These are phyloP conservation scores for Zygoascus flipseniorum DNA, from an alignment of 805 yeast genomes.

Conservation along the genomic window DNA sequence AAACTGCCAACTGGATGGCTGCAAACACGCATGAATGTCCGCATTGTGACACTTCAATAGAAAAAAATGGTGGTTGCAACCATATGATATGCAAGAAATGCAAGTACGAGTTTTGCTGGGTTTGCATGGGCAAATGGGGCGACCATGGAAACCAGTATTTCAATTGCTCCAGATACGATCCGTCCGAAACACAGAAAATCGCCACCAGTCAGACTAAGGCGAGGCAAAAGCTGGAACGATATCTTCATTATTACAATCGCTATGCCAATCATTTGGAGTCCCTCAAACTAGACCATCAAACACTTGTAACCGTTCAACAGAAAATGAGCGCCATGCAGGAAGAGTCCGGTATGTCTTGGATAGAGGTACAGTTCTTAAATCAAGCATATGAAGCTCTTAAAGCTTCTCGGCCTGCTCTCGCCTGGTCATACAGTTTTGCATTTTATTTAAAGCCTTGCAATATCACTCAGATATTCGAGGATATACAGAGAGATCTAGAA, in stretches of 20 bases:
- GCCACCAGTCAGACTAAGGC: conserved; percentile 36
- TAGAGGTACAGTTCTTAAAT: conserved; percentile 74
- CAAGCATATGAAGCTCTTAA: conserved; percentile 61
- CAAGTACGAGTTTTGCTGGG: conserved; percentile 82
- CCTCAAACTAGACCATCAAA: conserved; percentile 57
- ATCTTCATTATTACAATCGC: conserved; percentile 65
- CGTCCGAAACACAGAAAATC: conserved; percentile 31
- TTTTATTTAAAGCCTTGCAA: conserved; percentile 52
- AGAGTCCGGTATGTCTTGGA: conserved; percentile 63
- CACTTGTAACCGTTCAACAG: conserved; percentile 54
- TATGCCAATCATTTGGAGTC: conserved; percentile 72
- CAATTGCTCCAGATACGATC: conserved; percentile 54
- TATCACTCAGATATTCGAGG: conserved; percentile 57
- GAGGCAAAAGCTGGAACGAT: conserved; percentile 48
- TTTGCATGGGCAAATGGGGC: conserved; percentile 72
- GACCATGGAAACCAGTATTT: conserved; percentile 56
- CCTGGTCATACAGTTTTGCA: conserved; percentile 86
- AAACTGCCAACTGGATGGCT: conserved; percentile 78
- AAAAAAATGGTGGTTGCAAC: conserved; percentile 94
- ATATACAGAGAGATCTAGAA: conserved; percentile 56
- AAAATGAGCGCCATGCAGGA: conserved; percentile 61
- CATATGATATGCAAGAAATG: conserved; percentile 89
- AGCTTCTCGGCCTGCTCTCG: conserved; percentile 64
- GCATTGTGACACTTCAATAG: conserved; percentile 68
- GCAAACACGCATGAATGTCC: conserved; percentile 85